These are phyloP conservation scores for Ophiostoma piceae DNA, from an alignment of 2,329 filamentous ascomycete species.

Conservation along the genomic window DNA sequence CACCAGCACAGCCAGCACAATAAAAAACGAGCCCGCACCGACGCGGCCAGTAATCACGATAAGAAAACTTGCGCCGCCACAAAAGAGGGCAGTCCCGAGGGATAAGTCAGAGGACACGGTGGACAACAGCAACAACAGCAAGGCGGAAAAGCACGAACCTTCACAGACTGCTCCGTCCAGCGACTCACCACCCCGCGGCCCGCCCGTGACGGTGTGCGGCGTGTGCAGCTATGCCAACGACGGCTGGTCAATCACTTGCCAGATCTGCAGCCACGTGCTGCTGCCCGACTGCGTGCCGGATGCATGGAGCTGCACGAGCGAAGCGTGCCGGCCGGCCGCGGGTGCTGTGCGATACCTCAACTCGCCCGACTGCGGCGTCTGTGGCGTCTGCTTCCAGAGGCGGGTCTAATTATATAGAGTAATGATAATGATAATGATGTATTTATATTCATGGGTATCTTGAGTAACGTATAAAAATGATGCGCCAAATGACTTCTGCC, in stretches of 20 bases:
- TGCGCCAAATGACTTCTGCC: conserved; percentile 12
- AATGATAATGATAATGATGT: background rate
- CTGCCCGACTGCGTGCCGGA: conserved; percentile 46
- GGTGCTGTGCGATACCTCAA: conserved; percentile 57
- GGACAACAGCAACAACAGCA: background rate
- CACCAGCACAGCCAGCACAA: too few species aligned
- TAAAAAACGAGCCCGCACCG: background rate
- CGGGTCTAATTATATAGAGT: background rate
- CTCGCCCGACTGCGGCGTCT: conserved; percentile 61
- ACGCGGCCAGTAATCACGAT: background rate
- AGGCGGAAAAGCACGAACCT: background rate
- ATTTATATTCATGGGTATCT: background rate
- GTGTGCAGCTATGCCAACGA: conserved; percentile 66
- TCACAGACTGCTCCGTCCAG: background rate
- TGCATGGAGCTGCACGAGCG: conserved; percentile 60
- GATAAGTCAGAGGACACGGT: background rate
- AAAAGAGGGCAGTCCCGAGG: too few species aligned
- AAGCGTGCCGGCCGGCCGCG: conserved; percentile 48
- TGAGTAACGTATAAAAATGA: background rate
- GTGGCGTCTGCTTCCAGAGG: conserved; percentile 59
- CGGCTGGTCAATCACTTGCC: conserved; percentile 52
- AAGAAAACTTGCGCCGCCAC: background rate
- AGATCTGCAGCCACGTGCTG: conserved; percentile 66
- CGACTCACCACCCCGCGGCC: background rate
- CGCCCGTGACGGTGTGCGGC: conserved; percentile 40